A percentile compares a stretch with the other conserved stretches of the same genome.
Evolutionary conservation across 805 yeast species (phyloP).

Genomic region (Clavispora santaluciae): DNA sequence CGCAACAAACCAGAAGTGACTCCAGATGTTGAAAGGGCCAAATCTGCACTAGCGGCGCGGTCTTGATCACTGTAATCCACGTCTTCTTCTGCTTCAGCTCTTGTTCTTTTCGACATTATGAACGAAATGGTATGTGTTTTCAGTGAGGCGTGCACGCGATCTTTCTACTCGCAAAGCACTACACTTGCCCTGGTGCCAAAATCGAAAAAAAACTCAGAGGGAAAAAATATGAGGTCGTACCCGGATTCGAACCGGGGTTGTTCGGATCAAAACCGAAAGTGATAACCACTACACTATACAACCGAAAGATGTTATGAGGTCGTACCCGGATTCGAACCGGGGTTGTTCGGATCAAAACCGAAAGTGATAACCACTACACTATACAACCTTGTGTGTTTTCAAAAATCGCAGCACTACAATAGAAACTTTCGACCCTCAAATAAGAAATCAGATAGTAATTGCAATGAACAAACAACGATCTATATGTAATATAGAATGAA

Average conservation of each 20-base stretch:
- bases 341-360: constrained; percentile 79
- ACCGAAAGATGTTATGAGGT: constrained; percentile 38
- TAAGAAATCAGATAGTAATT: too few relatives aligned
- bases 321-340: constrained; percentile 85
- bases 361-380: constrained; percentile 80
- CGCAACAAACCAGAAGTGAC: constrained; percentile 9
- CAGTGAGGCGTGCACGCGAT: background rate
- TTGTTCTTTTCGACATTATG: background rate
- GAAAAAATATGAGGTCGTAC: constrained; percentile 50
- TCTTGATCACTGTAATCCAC: background rate
- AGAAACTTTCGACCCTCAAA: too few relatives aligned
- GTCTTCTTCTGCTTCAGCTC: background rate
- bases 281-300: constrained; percentile 77
- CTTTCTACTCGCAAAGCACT: background rate
- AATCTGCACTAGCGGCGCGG: background rate
- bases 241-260: constrained; percentile 86
- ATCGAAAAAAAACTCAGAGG: background rate
- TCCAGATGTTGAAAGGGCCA: background rate
- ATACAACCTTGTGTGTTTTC: constrained; percentile 34
- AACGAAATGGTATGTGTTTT: background rate
- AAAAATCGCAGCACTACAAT: too few relatives aligned
- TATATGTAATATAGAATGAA: too few relatives aligned
- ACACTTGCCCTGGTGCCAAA: background rate
- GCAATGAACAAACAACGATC: too few relatives aligned
- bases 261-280: constrained; percentile 77